Evolutionary conservation across 768 basidiomycete species (phyloP).

Genomic region (Lactarius deliciosus): DNA sequence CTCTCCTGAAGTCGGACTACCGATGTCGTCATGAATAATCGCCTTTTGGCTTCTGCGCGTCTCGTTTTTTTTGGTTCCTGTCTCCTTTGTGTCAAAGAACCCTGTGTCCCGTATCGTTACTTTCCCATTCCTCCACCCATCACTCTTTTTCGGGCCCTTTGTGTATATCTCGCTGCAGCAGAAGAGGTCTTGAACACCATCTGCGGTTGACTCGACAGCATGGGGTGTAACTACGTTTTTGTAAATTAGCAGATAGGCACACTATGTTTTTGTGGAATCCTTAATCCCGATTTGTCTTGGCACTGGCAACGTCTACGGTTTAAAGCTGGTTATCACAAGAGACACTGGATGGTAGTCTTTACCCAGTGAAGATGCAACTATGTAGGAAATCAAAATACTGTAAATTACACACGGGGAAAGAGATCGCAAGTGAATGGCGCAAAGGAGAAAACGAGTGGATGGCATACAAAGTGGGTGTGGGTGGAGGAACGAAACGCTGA

Average conservation of each 20-base stretch:
- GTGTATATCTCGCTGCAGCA: background rate
- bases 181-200: too few species aligned
- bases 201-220: background rate
- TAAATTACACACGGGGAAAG: background rate
- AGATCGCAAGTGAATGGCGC: background rate
- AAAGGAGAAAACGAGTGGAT: background rate
- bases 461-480: background rate
- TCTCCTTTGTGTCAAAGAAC: background rate
- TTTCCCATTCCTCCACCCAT: background rate
- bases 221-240: constrained; percentile 16
- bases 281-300: constrained; percentile 2
- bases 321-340: background rate
- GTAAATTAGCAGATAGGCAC: constrained; percentile 24
- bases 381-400: background rate
- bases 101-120: background rate
- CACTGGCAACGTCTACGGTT: background rate
- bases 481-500: background rate
- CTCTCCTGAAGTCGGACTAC: constrained; percentile 13
- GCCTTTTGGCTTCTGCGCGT: background rate
- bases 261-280: constrained; percentile 11
- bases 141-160: background rate
- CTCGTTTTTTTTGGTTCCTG: background rate
- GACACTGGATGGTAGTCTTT: background rate
- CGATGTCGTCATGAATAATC: constrained; percentile 14
- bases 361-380: background rate